Base-by-base conservation (phyloP, 1,284 basidiomycete species). In the Sphagnurus paluster region DNA sequence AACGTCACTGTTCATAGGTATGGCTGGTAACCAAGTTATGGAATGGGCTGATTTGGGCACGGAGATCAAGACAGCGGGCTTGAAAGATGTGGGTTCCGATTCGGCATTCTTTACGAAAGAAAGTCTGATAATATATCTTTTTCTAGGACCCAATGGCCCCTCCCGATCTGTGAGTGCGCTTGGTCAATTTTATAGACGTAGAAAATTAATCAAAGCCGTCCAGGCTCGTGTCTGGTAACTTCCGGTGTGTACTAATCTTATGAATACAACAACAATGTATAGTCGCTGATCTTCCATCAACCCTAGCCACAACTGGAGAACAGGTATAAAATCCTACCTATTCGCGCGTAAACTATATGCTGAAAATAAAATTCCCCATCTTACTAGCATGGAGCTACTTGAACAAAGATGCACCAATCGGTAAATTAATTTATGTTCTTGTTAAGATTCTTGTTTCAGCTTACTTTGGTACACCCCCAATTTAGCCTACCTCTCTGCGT, bases 21-120 rank as follows among this genome's bases (percentile, higher is more conserved):
- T 84, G 80, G 79, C 80, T 0, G 81, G 81, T 2, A 82, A 81
- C 55, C 80, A 83, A 55, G 82, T 84, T 0, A 56, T 84, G 10
- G 80, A 84, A 52, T 86, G 80, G 80, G 54, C 65, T 7, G 78
- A 83, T 52, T 63, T 86, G 34, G 80, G 82, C 53, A 73, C 74
- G 5, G 81, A 84, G 57, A 77, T 84, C 56, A 82, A 82, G 71
- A 81, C 80, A 1, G 78, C 80, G 24, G 72, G 74, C 23, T 52
- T 84, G 42, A 75, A 82, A 57, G 61, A 74, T 51, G 80, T 81
- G 51, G 77, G 67, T 6, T 10, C 1, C 28, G 13, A 19, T 16
- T 16, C 9, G 2, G n/a, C n/a, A n/a, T n/a, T 37, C 17, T 9
- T 8, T 9, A 29, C n/a, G n/a, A n/a, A 6, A 39, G 24, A 38